These are phyloP conservation scores for Pyrenophora seminiperda DNA, from an alignment of 2,329 filamentous ascomycete species.

Conservation along the genomic window DNA sequence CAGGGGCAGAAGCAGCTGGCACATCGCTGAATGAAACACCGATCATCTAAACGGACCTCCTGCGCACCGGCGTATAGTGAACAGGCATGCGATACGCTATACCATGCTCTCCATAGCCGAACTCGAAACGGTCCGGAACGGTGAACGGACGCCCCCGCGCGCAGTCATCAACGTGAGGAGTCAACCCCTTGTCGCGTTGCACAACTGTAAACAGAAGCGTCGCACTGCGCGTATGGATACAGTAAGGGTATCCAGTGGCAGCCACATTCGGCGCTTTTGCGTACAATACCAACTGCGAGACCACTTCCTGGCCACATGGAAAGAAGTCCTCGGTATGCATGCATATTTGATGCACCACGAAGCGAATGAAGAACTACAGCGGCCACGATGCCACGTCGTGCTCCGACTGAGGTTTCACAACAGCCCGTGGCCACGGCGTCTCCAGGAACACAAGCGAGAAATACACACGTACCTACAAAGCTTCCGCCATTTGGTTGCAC, in stretches of 20 bases:
- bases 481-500: conserved; percentile 69
- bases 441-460: conserved; percentile 2
- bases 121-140: conserved; percentile 1
- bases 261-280: conserved; percentile 8
- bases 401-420: conserved; percentile 3
- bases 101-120: conserved; percentile 6
- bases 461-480: conserved; percentile 67
- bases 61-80: conserved; percentile 1
- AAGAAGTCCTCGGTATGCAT: conserved; percentile 8
- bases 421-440: conserved; percentile 1
- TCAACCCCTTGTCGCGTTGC: background rate
- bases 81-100: background rate
- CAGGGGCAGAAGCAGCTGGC: background rate
- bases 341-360: conserved; percentile 7
- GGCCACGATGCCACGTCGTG: conserved; percentile 8
- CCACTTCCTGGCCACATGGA: conserved; percentile 7
- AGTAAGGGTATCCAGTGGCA: conserved; percentile 4
- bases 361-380: conserved; percentile 2
- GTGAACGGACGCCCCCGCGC: background rate
- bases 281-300: conserved; percentile 6
- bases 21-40: background rate
- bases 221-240: background rate
- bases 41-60: background rate
- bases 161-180: background rate
- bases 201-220: background rate